Evolutionary conservation across 345 rosid genomes (phyloP).

Genomic region (Salix koriyanagi): DNA sequence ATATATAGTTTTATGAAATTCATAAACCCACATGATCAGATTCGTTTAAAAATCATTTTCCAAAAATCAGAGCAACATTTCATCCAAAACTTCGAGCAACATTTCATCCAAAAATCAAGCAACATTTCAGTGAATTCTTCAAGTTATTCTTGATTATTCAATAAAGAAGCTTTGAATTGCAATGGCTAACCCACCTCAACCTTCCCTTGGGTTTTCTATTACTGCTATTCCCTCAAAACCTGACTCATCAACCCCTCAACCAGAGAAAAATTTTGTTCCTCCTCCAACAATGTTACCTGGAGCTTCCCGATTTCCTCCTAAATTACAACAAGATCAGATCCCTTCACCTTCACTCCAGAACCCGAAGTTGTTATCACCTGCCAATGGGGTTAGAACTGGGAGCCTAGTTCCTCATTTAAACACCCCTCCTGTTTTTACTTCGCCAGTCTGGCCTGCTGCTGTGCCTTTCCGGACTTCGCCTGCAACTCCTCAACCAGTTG

Average conservation of each 20-base stretch:
- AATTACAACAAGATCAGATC: slow-evolving; percentile 53
- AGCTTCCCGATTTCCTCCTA: slow-evolving; percentile 65
- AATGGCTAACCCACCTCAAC: slow-evolving; percentile 65
- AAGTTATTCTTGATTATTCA: slow-evolving; percentile 6
- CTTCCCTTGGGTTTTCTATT: slow-evolving; percentile 46
- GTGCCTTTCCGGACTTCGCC: slow-evolving; percentile 91
- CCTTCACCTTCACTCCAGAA: slow-evolving; percentile 50
- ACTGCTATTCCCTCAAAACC: slow-evolving; percentile 37
- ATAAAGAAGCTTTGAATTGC: slow-evolving; percentile 18
- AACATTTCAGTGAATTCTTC: background rate
- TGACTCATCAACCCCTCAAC: slow-evolving; percentile 37
- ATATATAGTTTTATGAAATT: too few relatives aligned
- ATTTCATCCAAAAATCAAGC: too few relatives aligned
- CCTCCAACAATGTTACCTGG: slow-evolving; percentile 39
- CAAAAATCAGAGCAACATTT: too few relatives aligned
- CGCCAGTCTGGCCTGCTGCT: slow-evolving; percentile 90
- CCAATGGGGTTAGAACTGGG: slow-evolving; percentile 62
- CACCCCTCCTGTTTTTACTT: slow-evolving; percentile 81
- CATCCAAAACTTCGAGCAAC: too few relatives aligned
- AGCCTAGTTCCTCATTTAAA: slow-evolving; percentile 71
- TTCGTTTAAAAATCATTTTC: too few relatives aligned
- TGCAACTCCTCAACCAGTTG: slow-evolving; percentile 86
- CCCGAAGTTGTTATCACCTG: slow-evolving; percentile 51
- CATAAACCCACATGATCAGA: too few relatives aligned
- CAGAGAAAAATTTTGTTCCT: slow-evolving; percentile 44